A percentile compares a stretch with the other conserved stretches of the same genome.
Conservation (phyloP, 164 flowering plant genomes). For the Vitis cinerea region DNA sequence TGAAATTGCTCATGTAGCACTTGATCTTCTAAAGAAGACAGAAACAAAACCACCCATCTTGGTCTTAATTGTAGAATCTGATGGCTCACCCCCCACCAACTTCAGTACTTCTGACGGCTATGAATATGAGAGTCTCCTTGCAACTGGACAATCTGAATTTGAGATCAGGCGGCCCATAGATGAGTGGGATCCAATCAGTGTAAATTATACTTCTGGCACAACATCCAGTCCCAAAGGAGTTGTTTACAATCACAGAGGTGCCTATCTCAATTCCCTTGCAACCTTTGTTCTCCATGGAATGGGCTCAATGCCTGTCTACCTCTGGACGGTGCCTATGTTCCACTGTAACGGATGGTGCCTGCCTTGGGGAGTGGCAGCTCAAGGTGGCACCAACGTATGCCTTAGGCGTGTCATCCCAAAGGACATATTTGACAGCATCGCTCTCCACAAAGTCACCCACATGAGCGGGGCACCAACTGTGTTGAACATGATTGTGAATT, state of each 20-base stretch:
- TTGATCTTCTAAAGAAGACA: no score
- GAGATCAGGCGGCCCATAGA: conserved; percentile 20
- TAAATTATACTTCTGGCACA: conserved; percentile 57
- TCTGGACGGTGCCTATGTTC: conserved; percentile 64
- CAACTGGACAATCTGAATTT: conserved; percentile 23
- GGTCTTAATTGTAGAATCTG: no score
- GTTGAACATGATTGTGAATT: conserved; percentile 33
- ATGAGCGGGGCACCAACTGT: conserved; percentile 46
- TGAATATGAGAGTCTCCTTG: conserved; percentile 27
- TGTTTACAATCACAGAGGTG: conserved; percentile 49
- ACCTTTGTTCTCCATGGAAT: conserved; percentile 23
- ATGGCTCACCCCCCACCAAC: no score
- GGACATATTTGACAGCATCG: conserved; percentile 29
- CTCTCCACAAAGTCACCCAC: conserved; percentile 39
- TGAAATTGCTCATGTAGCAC: no score
- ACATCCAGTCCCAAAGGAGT: conserved; percentile 55
- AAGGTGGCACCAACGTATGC: conserved; percentile 55
- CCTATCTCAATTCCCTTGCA: conserved; percentile 48
- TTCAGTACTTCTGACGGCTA: no score
- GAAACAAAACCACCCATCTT: not conserved
- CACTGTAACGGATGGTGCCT: conserved; percentile 65
- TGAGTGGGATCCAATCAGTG: conserved; percentile 46
- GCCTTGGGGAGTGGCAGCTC: conserved; percentile 55
- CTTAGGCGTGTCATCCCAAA: conserved; percentile 28
- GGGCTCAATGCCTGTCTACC: conserved; percentile 28